Conservation (phyloP, 1,284 basidiomycete species). For the Microbotryum silenes-acaulis region DNA sequence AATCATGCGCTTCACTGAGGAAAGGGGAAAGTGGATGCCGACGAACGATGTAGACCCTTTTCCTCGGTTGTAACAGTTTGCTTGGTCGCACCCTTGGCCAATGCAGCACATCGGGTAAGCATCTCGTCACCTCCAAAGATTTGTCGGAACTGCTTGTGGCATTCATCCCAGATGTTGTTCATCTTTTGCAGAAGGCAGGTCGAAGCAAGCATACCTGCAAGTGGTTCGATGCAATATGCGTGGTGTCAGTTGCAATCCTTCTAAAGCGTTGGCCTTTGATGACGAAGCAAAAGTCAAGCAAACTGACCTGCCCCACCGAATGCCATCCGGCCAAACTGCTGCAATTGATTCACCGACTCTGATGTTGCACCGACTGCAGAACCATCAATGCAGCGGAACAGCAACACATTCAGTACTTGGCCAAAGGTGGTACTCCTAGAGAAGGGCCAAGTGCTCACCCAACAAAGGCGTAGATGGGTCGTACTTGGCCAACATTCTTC, state of each 20-base stretch:
- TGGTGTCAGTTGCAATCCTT: too few relatives aligned
- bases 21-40: background rate
- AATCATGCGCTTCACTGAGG: background rate
- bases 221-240: background rate
- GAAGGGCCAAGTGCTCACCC: slow-evolving; percentile 9
- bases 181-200: slow-evolving; percentile 19
- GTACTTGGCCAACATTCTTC: slow-evolving; percentile 32
- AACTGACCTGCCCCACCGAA: slow-evolving; percentile 22
- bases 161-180: slow-evolving; percentile 20
- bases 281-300: background rate
- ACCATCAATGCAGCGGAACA: too few relatives aligned
- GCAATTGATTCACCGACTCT: slow-evolving; percentile 29
- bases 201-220: slow-evolving; percentile 29
- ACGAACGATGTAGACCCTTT: slow-evolving; percentile 28
- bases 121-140: slow-evolving; percentile 33
- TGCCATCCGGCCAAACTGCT: slow-evolving; percentile 32
- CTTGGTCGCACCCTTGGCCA: slow-evolving; percentile 16
- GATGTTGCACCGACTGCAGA: slow-evolving; percentile 30
- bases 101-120: slow-evolving; percentile 32
- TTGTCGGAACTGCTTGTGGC: slow-evolving; percentile 16
- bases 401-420: background rate
- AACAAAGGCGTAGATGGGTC: slow-evolving; percentile 25
- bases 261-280: too few relatives aligned
- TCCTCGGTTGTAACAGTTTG: slow-evolving; percentile 24
- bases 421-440: background rate